Base-by-base conservation (phyloP, 306 rosid genomes). In the Leucaena leucocephala region DNA sequence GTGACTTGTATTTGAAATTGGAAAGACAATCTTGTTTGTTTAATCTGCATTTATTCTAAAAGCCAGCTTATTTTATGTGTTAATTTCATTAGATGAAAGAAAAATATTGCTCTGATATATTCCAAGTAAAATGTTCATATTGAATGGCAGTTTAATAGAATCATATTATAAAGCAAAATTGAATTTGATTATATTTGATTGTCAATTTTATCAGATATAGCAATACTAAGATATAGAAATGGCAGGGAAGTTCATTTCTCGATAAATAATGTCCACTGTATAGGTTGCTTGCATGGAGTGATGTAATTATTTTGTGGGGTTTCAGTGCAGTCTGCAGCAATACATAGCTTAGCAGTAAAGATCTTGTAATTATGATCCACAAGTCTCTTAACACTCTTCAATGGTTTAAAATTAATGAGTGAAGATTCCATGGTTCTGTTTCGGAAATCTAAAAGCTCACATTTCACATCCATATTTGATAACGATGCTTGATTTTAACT, bases 1-100 rank as follows among this genome's bases (percentile, higher is more conserved):
- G 38, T 40, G 33, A 12, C 22, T 34, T 44, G 68, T 59, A 45
- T 38, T 40, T 40, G 52, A 67, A 66, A 42, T 58, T 68, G 55
- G 72, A 48, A 13, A 54, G 74, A 49, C 15, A n/a, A 40, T 57
- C 19, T 77, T 66, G 1, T 45, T 22, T 72, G 39, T 43, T 72
- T 55, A n/a, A 54, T 66, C 67, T 38, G 50, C 42, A 58, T 67
- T 15, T 44, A 19, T 66, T 45, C 35, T 80, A 17, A 45, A 67
- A 57, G 76, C 45, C 45, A 45, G 38, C 80, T 57, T 55, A 33
- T 66, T 66, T 62, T 57, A 33, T 61, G 68, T 78, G 54, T 71
- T 57, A 9, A 52, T 16, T 52, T 52, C 57, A 52, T 16, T 16
- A 4, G 71, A 43, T 33, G 4, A 75, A 68, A 39, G 72, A 58